phyloP scores from a whole-genome alignment of 2,329 filamentous ascomycete genomes.

The Dothideomycetidae sp. region DNA sequence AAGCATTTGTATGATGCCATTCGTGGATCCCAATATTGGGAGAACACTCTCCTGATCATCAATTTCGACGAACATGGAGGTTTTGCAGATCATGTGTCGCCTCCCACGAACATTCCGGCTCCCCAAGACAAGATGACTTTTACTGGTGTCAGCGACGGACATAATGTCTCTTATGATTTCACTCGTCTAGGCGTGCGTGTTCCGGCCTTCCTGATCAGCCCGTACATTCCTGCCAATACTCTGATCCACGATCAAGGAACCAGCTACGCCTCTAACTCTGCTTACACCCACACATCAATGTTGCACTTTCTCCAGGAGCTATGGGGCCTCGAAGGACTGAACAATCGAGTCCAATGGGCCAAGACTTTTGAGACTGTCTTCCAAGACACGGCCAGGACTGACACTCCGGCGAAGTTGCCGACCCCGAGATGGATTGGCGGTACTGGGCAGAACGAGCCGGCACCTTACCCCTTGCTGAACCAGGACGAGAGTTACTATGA shows the following conservation, averaged over 20 bases:
- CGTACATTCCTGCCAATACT: slow-evolving; percentile 19
- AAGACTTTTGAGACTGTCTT: slow-evolving; percentile 29
- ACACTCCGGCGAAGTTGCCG: slow-evolving; percentile 17
- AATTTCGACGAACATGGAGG: slow-evolving; percentile 31
- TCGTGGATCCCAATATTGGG: slow-evolving; percentile 28
- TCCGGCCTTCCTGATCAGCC: slow-evolving; percentile 26
- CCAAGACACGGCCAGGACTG: slow-evolving; percentile 18
- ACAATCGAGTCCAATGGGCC: slow-evolving; percentile 30
- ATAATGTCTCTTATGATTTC: slow-evolving; percentile 25
- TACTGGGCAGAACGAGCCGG: slow-evolving; percentile 21
- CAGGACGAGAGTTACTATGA: slow-evolving; percentile 9
- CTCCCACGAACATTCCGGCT: slow-evolving; percentile 24
- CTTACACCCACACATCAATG: slow-evolving; percentile 28
- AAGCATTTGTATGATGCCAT: slow-evolving; percentile 45
- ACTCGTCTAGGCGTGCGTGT: slow-evolving; percentile 28
- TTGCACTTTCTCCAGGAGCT: slow-evolving; percentile 29
- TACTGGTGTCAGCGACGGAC: slow-evolving; percentile 21
- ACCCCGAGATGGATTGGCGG: slow-evolving; percentile 25
- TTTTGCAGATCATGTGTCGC: slow-evolving; percentile 28
- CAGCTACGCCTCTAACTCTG: slow-evolving; percentile 23
- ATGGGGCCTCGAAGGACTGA: slow-evolving; percentile 27
- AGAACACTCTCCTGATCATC: slow-evolving; percentile 26
- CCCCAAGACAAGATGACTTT: slow-evolving; percentile 22
- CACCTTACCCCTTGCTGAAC: slow-evolving; percentile 16
- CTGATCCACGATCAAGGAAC: slow-evolving; percentile 28